A percentile compares a stretch with the other conserved stretches of the same genome.
Evolutionary conservation across 2,329 filamentous ascomycete genomes (phyloP).

Genomic region (Pseudovirgaria hyperparasitica): DNA sequence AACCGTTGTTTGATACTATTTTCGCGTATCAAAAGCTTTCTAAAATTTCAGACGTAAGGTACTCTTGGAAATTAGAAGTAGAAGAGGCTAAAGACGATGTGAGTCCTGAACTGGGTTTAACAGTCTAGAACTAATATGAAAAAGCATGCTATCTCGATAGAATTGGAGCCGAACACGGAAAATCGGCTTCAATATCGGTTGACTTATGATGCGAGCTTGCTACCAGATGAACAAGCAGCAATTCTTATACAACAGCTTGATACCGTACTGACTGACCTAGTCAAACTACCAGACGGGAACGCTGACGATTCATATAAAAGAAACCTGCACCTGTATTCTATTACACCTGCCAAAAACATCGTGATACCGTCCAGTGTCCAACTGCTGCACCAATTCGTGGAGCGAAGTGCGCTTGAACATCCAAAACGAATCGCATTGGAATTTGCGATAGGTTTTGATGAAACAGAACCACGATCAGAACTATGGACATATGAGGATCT

Average conservation of each 20-base stretch:
- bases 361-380: constrained; percentile 44
- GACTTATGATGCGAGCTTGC: constrained; percentile 49
- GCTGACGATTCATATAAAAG: constrained; percentile 27
- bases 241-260: constrained; percentile 63
- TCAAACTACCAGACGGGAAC: constrained; percentile 33
- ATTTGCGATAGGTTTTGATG: constrained; percentile 50
- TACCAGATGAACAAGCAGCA: constrained; percentile 56
- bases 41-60: constrained; percentile 7
- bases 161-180: constrained; percentile 47
- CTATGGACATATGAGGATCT: constrained; percentile 67
- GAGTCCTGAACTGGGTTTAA: constrained; percentile 9
- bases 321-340: constrained; percentile 42
- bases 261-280: constrained; percentile 45
- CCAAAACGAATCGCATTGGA: constrained; percentile 60
- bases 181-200: constrained; percentile 48
- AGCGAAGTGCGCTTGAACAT: constrained; percentile 41
- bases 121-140: constrained; percentile 1
- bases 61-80: constrained; percentile 45
- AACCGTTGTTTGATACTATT: constrained; percentile 68
- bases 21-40: constrained; percentile 65
- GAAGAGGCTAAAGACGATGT: constrained; percentile 59
- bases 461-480: constrained; percentile 31
- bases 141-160: constrained; percentile 66
- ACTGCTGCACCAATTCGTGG: constrained; percentile 69
- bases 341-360: constrained; percentile 47